Evolutionary conservation across 306 rosid species (phyloP).

Genomic region (Malus asiatica): DNA sequence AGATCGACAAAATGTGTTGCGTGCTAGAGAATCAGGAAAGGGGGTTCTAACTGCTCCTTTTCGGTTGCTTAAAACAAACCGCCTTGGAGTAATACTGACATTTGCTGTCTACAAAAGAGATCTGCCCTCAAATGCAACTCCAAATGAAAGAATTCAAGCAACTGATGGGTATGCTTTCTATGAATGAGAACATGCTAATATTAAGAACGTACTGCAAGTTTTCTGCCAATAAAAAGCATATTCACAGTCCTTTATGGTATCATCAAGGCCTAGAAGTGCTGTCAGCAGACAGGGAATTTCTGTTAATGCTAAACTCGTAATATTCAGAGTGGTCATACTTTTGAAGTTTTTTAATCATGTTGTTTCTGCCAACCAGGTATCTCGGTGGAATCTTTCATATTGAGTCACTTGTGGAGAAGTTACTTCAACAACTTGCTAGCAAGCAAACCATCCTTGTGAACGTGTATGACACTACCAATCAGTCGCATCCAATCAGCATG

Average conservation of each 20-base stretch:
- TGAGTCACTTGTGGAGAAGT: conserved; percentile 91
- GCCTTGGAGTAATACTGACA: conserved; percentile 91
- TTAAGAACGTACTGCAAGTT: background rate
- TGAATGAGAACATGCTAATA: background rate
- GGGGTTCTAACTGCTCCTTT: conserved; percentile 95
- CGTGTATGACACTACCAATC: conserved; percentile 86
- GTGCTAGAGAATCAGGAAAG: conserved; percentile 92
- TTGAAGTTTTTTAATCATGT: background rate
- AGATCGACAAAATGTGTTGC: conserved; percentile 72
- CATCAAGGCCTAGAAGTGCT: background rate
- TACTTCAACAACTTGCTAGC: conserved; percentile 97
- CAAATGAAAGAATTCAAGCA: conserved; percentile 79
- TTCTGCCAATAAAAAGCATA: background rate
- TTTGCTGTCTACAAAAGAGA: conserved; percentile 92
- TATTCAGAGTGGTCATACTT: background rate
- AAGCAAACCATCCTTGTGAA: conserved; percentile 85
- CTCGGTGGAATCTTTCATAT: conserved; percentile 94
- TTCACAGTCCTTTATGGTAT: background rate
- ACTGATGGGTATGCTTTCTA: conserved; percentile 72
- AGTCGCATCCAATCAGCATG: conserved; percentile 77
- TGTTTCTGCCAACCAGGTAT: conserved; percentile 50
- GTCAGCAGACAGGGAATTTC: background rate
- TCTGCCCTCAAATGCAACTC: conserved; percentile 84
- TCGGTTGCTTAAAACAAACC: conserved; percentile 71
- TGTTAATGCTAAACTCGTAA: background rate